These are phyloP conservation scores for Xylaria sp. DNA, from an alignment of 2,329 filamentous ascomycete genomes.

Conservation along the genomic window DNA sequence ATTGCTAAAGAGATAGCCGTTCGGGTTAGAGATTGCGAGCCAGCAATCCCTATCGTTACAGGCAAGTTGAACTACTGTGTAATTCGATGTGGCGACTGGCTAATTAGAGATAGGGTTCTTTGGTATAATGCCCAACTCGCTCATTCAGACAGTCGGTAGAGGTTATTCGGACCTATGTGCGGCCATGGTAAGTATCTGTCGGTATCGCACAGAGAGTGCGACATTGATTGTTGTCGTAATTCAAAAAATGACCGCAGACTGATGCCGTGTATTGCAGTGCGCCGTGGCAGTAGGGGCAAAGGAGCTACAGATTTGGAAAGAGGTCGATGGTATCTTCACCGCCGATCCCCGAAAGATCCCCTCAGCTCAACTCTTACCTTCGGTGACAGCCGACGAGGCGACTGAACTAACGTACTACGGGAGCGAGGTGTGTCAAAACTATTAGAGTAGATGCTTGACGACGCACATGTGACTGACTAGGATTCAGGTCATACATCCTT, in stretches of 20 bases:
- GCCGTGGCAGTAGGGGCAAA: conserved; percentile 67
- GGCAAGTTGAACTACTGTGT: conserved; percentile 22
- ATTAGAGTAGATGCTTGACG: not conserved
- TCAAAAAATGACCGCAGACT: not conserved
- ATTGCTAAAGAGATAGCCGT: conserved; percentile 36
- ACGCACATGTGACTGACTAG: conserved; percentile 20
- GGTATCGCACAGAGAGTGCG: too few relatives aligned
- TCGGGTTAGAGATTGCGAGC: conserved; percentile 34
- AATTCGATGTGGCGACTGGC: not conserved
- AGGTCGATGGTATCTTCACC: conserved; percentile 76
- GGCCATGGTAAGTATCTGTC: conserved; percentile 50
- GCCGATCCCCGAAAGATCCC: conserved; percentile 82
- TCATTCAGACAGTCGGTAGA: conserved; percentile 69
- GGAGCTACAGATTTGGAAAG: conserved; percentile 76
- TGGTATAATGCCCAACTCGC: conserved; percentile 68
- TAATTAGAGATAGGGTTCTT: conserved; percentile 65
- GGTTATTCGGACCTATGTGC: conserved; percentile 76
- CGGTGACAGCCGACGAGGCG: conserved; percentile 77
- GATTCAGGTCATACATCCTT: conserved; percentile 73
- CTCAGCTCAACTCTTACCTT: conserved; percentile 70
- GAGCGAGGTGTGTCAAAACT: conserved; percentile 50
- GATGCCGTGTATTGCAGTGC: conserved; percentile 41
- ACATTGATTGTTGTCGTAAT: too few relatives aligned
- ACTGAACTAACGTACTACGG: conserved; percentile 77
- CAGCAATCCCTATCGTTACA: conserved; percentile 39